Base-by-base conservation (phyloP, 805 yeast species). In the Nakazawaea laoshanensis region DNA sequence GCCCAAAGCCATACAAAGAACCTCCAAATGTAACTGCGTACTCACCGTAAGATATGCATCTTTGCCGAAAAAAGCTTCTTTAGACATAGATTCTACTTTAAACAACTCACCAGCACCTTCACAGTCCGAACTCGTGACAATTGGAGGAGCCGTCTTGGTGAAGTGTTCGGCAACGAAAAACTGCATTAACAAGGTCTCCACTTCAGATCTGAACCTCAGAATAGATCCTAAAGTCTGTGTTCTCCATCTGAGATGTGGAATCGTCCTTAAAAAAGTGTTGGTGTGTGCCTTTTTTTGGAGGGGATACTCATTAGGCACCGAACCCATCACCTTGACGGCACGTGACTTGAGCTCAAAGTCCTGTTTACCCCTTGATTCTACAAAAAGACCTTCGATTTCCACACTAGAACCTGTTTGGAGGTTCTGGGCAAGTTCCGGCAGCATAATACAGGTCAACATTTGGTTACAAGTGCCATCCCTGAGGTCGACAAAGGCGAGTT, bases 91-190 rank as follows among this genome's bases (percentile, higher is more conserved):
- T 27, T 62, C 65, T 8, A 88, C 57, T 29, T 57, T 59, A 43
- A 92, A 92, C 40, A 83, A 71, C 50, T 92, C 97, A 4, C 97
- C 97, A 3, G 95, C 96, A 12, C 98, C 97, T 58, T 92, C 99
- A 51, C 97, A 89, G 52, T 92, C 98, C 1, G 94, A 74, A 8
- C 84, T 65, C 0, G 98, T 92, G 15, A 89, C 58, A 9, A 89
- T 46, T 6, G 99, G 98, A 3, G 97, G 94, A 17, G 77, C 64
- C 0, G 84, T 86, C 57, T 85, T 88, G 10, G 65, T 56, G 43
- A 84, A 86, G 10, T 68, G 68, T 13, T 66, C 45, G 0, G 48
- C 35, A 13, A 62, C 57, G 51, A 85, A 84, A 44, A 72, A 84
- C 3, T 59, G 59, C 25, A 65, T 55, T 6, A 87, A 44, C 19